Percentiles rank a stretch among this genome's conserved stretches.
Evolutionary conservation across 768 basidiomycete genomes (phyloP).

Genomic region (Lactarius psammicola): DNA sequence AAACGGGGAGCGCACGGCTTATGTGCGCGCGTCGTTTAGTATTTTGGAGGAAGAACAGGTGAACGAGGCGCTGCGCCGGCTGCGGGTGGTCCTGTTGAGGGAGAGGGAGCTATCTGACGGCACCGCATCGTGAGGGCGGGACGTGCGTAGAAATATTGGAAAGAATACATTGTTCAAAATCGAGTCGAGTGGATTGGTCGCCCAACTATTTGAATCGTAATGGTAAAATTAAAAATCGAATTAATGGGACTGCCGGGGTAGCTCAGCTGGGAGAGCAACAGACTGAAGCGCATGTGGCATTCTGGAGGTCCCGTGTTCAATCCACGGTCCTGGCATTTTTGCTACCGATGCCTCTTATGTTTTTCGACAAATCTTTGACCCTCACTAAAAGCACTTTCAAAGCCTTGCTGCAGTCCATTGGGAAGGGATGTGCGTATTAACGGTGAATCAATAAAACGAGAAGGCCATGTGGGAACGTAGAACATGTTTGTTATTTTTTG

Average conservation of each 20-base stretch:
- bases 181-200: not conserved
- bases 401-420: not conserved
- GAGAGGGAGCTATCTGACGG: constrained; percentile 9
- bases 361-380: not conserved
- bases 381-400: not conserved
- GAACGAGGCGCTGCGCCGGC: constrained; percentile 66
- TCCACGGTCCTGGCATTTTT: constrained; percentile 67
- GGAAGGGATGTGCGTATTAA: not conserved
- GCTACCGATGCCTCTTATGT: not conserved
- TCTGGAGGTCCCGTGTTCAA: constrained; percentile 80
- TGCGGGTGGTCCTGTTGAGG: constrained; percentile 39
- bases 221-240: too few species aligned
- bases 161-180: not conserved
- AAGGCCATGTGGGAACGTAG: not conserved
- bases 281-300: constrained; percentile 33
- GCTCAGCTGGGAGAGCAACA: constrained; percentile 38
- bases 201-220: not conserved
- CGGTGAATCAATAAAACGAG: not conserved
- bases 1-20: constrained; percentile 61
- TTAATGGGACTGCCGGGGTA: constrained; percentile 29
- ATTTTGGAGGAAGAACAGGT: constrained; percentile 62
- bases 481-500: not conserved
- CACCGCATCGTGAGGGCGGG: not conserved
- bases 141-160: not conserved
- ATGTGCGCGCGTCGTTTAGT: constrained; percentile 84